A percentile compares a stretch with the other conserved stretches of the same genome.
These are phyloP conservation scores for Coniochaeta sp. DNA, from an alignment of 2,329 filamentous ascomycete genomes.

Conservation along the genomic window DNA sequence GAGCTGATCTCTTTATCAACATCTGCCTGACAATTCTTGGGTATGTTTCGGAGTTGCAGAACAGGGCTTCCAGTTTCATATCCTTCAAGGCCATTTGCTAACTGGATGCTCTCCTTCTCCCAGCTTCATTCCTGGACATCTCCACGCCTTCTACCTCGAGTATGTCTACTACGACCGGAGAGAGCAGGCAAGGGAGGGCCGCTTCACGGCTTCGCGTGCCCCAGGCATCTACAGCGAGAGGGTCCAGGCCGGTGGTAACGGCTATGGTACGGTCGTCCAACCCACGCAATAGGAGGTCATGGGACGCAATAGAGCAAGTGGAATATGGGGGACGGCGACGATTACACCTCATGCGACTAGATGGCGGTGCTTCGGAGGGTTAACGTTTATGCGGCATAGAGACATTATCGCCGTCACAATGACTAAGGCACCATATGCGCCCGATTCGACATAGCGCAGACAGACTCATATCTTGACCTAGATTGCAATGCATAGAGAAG, in stretches of 20 bases:
- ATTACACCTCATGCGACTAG: neutral
- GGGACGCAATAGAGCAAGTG: neutral
- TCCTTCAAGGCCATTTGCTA: neutral
- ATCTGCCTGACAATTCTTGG: constrained; percentile 59
- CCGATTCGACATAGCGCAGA: too few species aligned
- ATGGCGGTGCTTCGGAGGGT: neutral
- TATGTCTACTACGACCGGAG: constrained; percentile 75
- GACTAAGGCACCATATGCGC: too few species aligned
- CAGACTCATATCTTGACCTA: too few species aligned
- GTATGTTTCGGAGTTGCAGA: constrained; percentile 23
- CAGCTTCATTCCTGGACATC: constrained; percentile 68
- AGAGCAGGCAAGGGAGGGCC: constrained; percentile 53
- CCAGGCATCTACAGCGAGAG: constrained; percentile 66
- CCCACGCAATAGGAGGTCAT: constrained; percentile 7
- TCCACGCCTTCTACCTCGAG: constrained; percentile 75
- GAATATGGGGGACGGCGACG: neutral
- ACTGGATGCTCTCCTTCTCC: constrained; percentile 2
- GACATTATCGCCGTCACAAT: too few species aligned
- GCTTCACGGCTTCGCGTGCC: constrained; percentile 44
- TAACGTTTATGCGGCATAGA: too few species aligned
- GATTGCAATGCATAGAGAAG: too few species aligned
- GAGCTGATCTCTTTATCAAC: constrained; percentile 58
- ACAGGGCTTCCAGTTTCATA: neutral
- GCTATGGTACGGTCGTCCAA: constrained; percentile 46
- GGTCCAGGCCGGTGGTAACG: constrained; percentile 64